Evolutionary conservation across 306 rosid genomes (phyloP), one percentile per base, ranked within the genome.

Genomic region (Inga oerstediana): DNA sequence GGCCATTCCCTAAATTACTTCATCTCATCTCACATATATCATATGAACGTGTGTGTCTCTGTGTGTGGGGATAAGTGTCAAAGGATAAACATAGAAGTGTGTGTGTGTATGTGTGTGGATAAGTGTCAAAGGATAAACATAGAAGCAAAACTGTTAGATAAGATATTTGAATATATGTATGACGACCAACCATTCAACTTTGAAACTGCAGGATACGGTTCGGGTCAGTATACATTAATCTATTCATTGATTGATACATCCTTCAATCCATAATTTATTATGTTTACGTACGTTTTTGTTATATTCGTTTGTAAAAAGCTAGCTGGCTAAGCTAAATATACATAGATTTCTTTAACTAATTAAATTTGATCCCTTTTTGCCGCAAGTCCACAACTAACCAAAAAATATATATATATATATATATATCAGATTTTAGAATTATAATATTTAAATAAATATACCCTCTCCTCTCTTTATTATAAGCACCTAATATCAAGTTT

Each of bases 171-270:
- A 32, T 32, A 32, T 32, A 15, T 79, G 75, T n/a, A 27, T 10
- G 78, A 87, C 91, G 78, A 87, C 91, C 92, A 68, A 87, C 86
- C 89, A 79, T 65, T 87, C 92, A 81, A 64, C 27, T 3, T 24
- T 65, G 49, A 74, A 72, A 56, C 34, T 73, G 35, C 51, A 37
- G 74, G 27, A n/a, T 19, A 22, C 20, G 2, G 32, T 19, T 32
- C 20, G 3, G 17, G 27, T 24, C 68, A 12, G 39, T 62, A 27
- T 58, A 27, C n/a, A 52, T 52, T 16, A 52, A 52, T 52, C 7
- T 49, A 49, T 49, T 14, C 14, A 49, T 49, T 49, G n/a, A 51
- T 51, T 51, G 32, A 3, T 59, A 3, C 27, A 2, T 58, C 32
- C 20, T 59, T 10, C 12, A 22, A 3, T 22, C 72, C 66, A 22